Base-by-base conservation (phyloP, 345 rosid genomes). In the Pseudoturritis turrita region DNA sequence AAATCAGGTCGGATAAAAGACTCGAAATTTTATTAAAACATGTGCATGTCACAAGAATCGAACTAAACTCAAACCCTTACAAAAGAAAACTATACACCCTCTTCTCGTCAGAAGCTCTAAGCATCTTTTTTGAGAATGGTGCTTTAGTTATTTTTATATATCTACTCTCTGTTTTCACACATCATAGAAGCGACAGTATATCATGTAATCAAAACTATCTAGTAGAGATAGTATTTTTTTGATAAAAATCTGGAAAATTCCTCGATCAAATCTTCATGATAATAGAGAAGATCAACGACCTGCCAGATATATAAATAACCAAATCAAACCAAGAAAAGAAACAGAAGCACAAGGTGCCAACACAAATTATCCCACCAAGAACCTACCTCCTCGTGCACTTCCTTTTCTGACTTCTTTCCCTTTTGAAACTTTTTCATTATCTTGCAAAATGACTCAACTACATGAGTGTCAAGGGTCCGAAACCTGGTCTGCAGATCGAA, bases 261-360 rank as follows among this genome's bases (percentile, higher is more conserved):
- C 40, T 50, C 41, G 33, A 61, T 37, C 68, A 71, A 71, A 53
- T 71, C 75, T 37, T 71, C 75, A 60, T 71, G 75, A 60, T 71
- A 60, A 23, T 60, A 71, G 17, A 71, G 68, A 60, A 50, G 21
- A 29, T 71, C 18, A 21, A 14, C 14, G 33, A 39, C 60, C 75
- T 71, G 75, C 51, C 46, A 17, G 39, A 17, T 44, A 1, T 40
- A 51, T n/a, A 18, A 44, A 7, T 29, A 62, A 44, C 29, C 68
- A 63, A 47, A 41, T 59, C 17, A 36, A 70, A 47, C 74, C 58
- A 54, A 54, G 43, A 63, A 21, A 13, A 54, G 6, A 5, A 10
- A 31, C 28, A 62, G 1, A 45, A 62, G 17, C 13, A 9, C 17
- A 40, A 40, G 15, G 15, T 5, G 2, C 22, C 22, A 4, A 40